These are phyloP conservation scores for Yarrowia galli DNA, from an alignment of 1,139 yeast species.

Conservation along the genomic window DNA sequence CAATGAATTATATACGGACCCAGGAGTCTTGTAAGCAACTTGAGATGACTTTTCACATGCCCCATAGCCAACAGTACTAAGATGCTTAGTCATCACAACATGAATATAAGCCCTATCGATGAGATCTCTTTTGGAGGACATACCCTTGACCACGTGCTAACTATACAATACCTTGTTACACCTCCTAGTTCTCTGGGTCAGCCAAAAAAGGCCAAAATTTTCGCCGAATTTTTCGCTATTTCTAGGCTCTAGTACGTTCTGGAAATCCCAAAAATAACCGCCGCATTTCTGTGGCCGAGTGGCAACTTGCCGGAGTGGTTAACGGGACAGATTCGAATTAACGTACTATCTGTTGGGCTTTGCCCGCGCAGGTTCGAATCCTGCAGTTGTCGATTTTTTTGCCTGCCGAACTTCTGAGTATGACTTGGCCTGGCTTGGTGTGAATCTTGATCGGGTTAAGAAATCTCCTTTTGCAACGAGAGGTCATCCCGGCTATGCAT, in stretches of 20 bases:
- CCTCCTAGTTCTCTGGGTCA: background rate
- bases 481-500: background rate
- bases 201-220: background rate
- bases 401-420: no score
- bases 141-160: no score
- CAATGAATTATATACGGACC: no score
- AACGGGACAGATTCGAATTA: slow-evolving; percentile 38
- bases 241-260: background rate
- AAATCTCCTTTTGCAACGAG: background rate
- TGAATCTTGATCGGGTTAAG: slow-evolving; percentile 3
- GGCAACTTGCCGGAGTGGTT: slow-evolving; percentile 39
- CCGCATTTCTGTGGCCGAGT: slow-evolving; percentile 17
- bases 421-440: background rate
- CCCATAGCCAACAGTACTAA: no score
- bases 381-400: slow-evolving; percentile 39
- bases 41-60: no score
- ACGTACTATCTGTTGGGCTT: slow-evolving; percentile 39
- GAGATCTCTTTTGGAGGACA: no score
- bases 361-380: slow-evolving; percentile 40
- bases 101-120: background rate
- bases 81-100: background rate
- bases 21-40: no score
- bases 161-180: no score
- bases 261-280: background rate
- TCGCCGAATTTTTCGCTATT: background rate